Conservation (phyloP, 805 yeast genomes). For the Tetrapisispora taiwanensis region DNA sequence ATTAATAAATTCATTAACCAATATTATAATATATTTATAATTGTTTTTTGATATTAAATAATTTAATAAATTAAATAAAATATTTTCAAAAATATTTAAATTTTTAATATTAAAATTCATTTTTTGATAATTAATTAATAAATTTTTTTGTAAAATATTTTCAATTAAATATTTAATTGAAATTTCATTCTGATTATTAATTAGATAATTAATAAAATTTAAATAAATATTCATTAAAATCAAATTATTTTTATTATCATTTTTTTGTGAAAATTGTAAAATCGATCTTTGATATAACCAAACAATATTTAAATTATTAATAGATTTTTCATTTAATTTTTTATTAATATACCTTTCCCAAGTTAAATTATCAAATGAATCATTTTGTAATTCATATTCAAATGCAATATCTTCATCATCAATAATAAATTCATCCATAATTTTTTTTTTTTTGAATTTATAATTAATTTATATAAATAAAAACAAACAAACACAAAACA, state of each 20-base stretch:
- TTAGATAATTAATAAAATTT: constrained; percentile 32
- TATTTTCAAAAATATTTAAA: constrained; percentile 28
- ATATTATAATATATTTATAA: constrained; percentile 27
- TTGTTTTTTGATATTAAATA: constrained; percentile 35
- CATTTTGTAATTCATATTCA: constrained; percentile 35
- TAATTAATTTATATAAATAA: too few species aligned
- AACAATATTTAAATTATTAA: constrained; percentile 10
- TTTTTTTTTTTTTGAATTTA: background rate
- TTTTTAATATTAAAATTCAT: background rate
- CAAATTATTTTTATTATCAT: constrained; percentile 4
- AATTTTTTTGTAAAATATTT: background rate
- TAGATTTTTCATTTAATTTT: constrained; percentile 4
- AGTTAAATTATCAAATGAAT: constrained; percentile 26
- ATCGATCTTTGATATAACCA: constrained; percentile 33
- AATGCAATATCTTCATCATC: constrained; percentile 33
- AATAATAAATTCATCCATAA: constrained; percentile 8
- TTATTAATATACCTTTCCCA: constrained; percentile 40
- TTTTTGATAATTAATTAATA: background rate
- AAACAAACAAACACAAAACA: too few species aligned
- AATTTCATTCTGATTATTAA: background rate
- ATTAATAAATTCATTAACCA: constrained; percentile 16
- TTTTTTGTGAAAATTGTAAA: constrained; percentile 8
- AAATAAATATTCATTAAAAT: constrained; percentile 14
- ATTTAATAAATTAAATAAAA: constrained; percentile 46
- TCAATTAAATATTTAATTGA: background rate